A percentile compares a stretch with the other conserved stretches of the same genome.
Conservation (phyloP, 1,284 basidiomycete species). For the Trichosporon sp. region DNA sequence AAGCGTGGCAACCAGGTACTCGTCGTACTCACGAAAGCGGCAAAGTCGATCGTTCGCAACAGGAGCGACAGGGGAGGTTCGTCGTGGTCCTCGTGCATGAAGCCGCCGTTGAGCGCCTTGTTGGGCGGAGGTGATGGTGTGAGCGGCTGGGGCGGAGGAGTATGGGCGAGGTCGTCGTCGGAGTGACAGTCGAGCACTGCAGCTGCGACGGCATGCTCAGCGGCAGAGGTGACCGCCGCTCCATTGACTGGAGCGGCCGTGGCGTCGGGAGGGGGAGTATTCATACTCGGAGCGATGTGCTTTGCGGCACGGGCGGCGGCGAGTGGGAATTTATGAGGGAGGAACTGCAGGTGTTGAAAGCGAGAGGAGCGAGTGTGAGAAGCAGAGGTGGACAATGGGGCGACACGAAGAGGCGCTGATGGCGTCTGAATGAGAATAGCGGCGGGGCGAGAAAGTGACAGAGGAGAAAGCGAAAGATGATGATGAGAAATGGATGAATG, state of each 20-base stretch:
- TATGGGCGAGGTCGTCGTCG: conserved; percentile 8
- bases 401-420: neutral
- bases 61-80: conserved; percentile 24
- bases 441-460: no score
- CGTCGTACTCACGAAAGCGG: conserved; percentile 40
- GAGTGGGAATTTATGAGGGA: neutral
- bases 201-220: neutral
- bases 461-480: no score
- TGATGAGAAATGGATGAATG: neutral
- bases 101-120: conserved; percentile 5
- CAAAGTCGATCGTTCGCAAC: conserved; percentile 44
- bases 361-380: neutral
- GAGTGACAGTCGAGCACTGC: neutral
- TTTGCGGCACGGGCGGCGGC: neutral
- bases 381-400: neutral
- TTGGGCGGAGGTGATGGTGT: conserved; percentile 9
- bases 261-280: conserved; percentile 38
- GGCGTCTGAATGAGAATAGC: neutral
- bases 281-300: conserved; percentile 6
- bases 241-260: conserved; percentile 17
- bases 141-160: conserved; percentile 15
- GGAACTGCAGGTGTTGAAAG: neutral
- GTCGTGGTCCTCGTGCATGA: conserved; percentile 6
- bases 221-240: neutral
- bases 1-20: neutral